Evolutionary conservation across 768 basidiomycete species (phyloP), one percentile per base, ranked within the genome.

Genomic region (Termitomyces eurrhizus): DNA sequence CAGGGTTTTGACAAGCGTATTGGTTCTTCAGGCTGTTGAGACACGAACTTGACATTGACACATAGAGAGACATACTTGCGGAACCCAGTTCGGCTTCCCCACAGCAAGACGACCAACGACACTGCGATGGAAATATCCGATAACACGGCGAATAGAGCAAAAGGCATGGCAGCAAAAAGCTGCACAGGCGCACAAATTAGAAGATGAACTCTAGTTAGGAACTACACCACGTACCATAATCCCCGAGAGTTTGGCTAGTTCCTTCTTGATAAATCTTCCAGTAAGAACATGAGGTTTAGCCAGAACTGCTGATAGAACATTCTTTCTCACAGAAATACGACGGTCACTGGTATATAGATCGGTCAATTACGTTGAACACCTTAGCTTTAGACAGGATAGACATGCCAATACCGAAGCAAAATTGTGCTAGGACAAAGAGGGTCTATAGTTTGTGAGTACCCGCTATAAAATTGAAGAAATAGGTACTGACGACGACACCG

Each of bases 91-190:
- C 75, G 67, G 49, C 68, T 78, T 35, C 73, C 75, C 51, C 75
- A 69, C 12, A 83, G 67, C 24, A 79, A 67, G n/a, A 77, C 62
- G 52, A 79, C 80, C 0, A 83, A 65, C 2, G 77, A 71, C 7
- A 52, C 67, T 12, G 80, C 77, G 52, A 82, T 79, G n/a, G 74
- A 56, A 33, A 79, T 67, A 58, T 83, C 81, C 1, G 80, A 78
- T 13, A 80, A 64, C 1, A 81, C 80, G 1, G 78, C 78, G 52
- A 77, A 75, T 13, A 78, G 56, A 1, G 78, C 79, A 59, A 80
- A 79, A 3, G 80, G 80, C 21, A 75, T 74, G 0, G 77, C 78
- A 1, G 77, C 77, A 45, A 72, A 69, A 8, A 77, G 66, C 78
- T 79, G 60, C 9, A 24, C 8, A 37, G 7, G n/a, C 33, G 26